Evolutionary conservation across 164 flowering plant species (phyloP).

Genomic region (Magnolia changhungtana): DNA sequence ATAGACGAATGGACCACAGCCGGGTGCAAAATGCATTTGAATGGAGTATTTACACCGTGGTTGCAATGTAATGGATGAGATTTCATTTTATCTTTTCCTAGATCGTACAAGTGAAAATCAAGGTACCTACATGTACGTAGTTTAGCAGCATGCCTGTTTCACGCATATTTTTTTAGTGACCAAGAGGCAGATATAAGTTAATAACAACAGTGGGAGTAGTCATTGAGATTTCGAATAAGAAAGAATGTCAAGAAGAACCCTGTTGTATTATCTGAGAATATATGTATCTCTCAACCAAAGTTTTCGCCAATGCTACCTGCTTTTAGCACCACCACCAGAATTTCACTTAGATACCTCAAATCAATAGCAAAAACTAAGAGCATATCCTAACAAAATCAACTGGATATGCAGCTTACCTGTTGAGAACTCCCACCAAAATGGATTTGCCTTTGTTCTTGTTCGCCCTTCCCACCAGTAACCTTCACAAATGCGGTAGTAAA

Average conservation of each 20-base stretch:
- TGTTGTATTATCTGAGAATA: constrained; percentile 39
- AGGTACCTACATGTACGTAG: no score
- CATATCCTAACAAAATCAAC: not conserved
- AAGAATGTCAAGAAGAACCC: not conserved
- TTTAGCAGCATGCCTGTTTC: no score
- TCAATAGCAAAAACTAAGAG: not conserved
- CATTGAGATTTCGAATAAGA: not conserved
- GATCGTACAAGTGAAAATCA: no score
- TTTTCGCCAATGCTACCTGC: constrained; percentile 77
- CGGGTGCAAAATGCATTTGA: no score
- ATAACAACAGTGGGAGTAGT: not conserved
- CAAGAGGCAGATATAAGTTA: no score
- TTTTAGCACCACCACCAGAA: constrained; percentile 9
- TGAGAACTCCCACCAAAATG: constrained; percentile 67
- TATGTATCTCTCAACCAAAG: constrained; percentile 71
- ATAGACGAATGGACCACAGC: no score
- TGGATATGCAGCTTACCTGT: constrained; percentile 41
- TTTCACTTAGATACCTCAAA: not conserved
- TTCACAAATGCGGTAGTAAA: constrained; percentile 18
- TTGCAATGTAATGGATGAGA: no score
- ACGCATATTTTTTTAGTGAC: no score
- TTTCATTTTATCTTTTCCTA: no score
- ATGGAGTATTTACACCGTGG: no score
- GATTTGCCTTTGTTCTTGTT: constrained; percentile 64
- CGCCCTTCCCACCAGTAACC: constrained; percentile 82